These are phyloP conservation scores for Bryum argenteum DNA, from an alignment of 225 moss, liverwort and hornwort species.

Conservation along the genomic window DNA sequence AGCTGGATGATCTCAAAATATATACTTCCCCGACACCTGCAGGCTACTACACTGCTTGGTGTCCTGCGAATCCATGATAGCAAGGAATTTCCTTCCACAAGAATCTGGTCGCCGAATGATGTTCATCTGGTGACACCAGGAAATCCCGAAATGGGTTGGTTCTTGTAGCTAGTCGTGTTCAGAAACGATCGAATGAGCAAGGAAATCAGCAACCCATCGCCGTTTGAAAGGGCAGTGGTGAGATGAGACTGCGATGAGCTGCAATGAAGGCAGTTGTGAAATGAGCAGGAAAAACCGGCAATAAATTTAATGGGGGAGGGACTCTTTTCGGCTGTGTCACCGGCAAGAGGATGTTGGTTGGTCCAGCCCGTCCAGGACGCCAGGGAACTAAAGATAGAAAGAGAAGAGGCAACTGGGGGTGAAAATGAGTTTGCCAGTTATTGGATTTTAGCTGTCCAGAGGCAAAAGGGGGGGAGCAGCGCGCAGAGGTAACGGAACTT, in stretches of 20 bases:
- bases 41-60: too few species aligned
- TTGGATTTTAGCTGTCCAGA: constrained; percentile 31
- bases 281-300: not conserved
- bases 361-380: too few species aligned
- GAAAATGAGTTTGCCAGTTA: constrained; percentile 17
- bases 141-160: not conserved
- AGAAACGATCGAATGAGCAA: too few species aligned
- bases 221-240: constrained; percentile 17
- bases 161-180: too few species aligned
- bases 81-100: not conserved
- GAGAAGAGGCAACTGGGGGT: not conserved
- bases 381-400: not conserved
- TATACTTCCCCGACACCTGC: too few species aligned
- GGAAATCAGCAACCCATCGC: constrained; percentile 10
- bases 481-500: not conserved
- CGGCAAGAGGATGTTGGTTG: not conserved
- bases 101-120: constrained; percentile 23
- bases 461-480: constrained; percentile 1
- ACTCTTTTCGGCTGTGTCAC: not conserved
- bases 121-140: not conserved
- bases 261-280: constrained; percentile 15
- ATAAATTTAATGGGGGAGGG: not conserved
- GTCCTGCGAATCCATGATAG: too few species aligned
- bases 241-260: not conserved
- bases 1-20: too few species aligned